A percentile compares a stretch with the other conserved stretches of the same genome.
phyloP scores from a whole-genome alignment of 495 filamentous ascomycete genomes.

The Cercophora newfieldiana region DNA sequence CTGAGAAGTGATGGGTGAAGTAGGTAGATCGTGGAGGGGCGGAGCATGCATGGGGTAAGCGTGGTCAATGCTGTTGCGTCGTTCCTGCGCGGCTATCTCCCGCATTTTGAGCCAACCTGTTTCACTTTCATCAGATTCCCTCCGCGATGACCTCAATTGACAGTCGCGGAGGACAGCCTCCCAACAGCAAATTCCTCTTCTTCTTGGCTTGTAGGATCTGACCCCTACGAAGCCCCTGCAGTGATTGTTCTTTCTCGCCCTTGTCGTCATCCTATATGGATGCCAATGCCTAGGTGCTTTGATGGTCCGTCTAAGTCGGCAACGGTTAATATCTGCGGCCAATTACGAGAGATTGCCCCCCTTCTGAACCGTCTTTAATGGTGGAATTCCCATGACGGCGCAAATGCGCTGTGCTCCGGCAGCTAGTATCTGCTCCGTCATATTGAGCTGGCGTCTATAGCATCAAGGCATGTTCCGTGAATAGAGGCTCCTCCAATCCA shows the following conservation, averaged over 20 bases:
- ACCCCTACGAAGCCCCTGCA: neutral
- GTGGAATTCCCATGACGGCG: neutral
- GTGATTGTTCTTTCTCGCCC: neutral
- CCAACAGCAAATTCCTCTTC: neutral
- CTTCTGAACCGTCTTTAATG: neutral
- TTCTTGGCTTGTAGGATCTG: neutral
- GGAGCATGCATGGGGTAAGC: slow-evolving; percentile 11
- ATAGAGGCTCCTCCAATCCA: neutral
- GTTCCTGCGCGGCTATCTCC: slow-evolving; percentile 16
- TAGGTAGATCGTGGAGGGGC: neutral
- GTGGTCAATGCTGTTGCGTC: slow-evolving; percentile 15
- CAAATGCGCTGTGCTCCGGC: neutral
- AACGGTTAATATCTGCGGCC: slow-evolving; percentile 8
- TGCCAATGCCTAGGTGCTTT: neutral
- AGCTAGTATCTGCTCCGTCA: neutral
- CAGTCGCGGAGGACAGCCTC: neutral
- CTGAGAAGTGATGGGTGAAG: neutral
- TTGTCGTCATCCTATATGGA: slow-evolving; percentile 3
- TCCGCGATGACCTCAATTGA: neutral
- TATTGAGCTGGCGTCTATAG: neutral
- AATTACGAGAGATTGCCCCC: slow-evolving; percentile 7
- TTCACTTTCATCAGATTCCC: slow-evolving; percentile 16
- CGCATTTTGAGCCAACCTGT: slow-evolving; percentile 17
- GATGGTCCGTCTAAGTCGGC: neutral
- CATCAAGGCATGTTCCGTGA: neutral